These are phyloP conservation scores for Hysterium pulicare DNA, from an alignment of 2,329 filamentous ascomycete species.

Conservation along the genomic window DNA sequence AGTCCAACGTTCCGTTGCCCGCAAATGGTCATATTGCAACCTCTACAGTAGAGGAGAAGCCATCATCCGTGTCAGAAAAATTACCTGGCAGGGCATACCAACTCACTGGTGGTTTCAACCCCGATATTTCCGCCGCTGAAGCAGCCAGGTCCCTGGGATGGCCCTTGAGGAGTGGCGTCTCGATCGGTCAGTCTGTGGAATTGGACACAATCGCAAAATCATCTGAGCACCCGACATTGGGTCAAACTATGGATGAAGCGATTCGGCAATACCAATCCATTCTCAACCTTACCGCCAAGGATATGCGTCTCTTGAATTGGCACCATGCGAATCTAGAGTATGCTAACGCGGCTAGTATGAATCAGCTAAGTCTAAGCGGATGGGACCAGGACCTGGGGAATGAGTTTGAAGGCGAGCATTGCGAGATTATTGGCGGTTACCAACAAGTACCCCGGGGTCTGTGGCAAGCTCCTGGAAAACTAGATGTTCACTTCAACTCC, in stretches of 20 bases:
- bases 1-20: slow-evolving; percentile 53
- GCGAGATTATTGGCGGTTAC: slow-evolving; percentile 90
- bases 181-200: slow-evolving; percentile 64
- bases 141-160: slow-evolving; percentile 82
- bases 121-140: slow-evolving; percentile 68
- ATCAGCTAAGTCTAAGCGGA: slow-evolving; percentile 78
- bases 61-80: slow-evolving; percentile 53
- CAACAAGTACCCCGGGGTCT: slow-evolving; percentile 88
- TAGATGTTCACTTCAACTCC: slow-evolving; percentile 73
- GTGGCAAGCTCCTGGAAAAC: slow-evolving; percentile 68
- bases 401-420: slow-evolving; percentile 93
- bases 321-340: slow-evolving; percentile 98
- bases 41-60: slow-evolving; percentile 39
- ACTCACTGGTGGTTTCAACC: slow-evolving; percentile 65
- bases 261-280: slow-evolving; percentile 82
- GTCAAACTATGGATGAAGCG: slow-evolving; percentile 89
- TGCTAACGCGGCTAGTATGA: slow-evolving; percentile 86
- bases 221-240: slow-evolving; percentile 68
- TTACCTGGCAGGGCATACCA: slow-evolving; percentile 68
- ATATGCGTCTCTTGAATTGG: slow-evolving; percentile 92
- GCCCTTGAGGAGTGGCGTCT: slow-evolving; percentile 63
- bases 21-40: slow-evolving; percentile 48
- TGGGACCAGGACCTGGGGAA: slow-evolving; percentile 99
- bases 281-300: slow-evolving; percentile 77
- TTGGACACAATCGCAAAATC: slow-evolving; percentile 63